A percentile compares a stretch with the other conserved stretches of the same genome.
phyloP scores from a whole-genome alignment of 2,329 filamentous ascomycete species.

The Zelopaecilomyces penicillatus region DNA sequence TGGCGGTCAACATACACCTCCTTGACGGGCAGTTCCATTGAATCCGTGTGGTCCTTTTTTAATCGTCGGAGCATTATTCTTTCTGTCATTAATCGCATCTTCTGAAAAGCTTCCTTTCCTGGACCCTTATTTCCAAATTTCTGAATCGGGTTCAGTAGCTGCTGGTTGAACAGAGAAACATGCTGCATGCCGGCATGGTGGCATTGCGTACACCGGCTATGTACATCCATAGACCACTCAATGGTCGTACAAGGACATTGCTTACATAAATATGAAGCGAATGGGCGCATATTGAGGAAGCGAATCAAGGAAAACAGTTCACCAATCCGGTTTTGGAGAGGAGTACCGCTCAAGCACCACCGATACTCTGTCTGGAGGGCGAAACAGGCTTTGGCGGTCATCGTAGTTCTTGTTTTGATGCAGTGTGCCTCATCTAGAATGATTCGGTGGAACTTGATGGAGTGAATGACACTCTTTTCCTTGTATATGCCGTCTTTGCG shows the following conservation, averaged over 20 bases:
- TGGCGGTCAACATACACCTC: slow-evolving; percentile 87
- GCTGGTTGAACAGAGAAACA: slow-evolving; percentile 74
- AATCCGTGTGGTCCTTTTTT: slow-evolving; percentile 86
- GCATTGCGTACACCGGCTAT: slow-evolving; percentile 64
- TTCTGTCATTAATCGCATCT: slow-evolving; percentile 80
- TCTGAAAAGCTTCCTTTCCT: slow-evolving; percentile 65
- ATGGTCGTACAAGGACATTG: slow-evolving; percentile 70
- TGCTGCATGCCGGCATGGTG: slow-evolving; percentile 34
- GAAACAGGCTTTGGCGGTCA: slow-evolving; percentile 92
- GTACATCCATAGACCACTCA: slow-evolving; percentile 72
- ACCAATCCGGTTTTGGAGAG: slow-evolving; percentile 92
- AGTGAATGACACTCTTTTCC: slow-evolving; percentile 71
- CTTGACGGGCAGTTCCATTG: slow-evolving; percentile 95
- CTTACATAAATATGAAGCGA: slow-evolving; percentile 91
- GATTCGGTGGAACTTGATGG: slow-evolving; percentile 78
- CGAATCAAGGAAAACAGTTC: slow-evolving; percentile 93
- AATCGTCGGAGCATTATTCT: slow-evolving; percentile 92
- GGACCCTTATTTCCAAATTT: slow-evolving; percentile 51
- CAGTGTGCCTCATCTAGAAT: slow-evolving; percentile 94
- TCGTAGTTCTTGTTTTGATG: slow-evolving; percentile 84
- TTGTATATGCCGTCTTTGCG: slow-evolving; percentile 74
- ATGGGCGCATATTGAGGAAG: slow-evolving; percentile 81
- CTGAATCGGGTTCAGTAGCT: slow-evolving; percentile 78
- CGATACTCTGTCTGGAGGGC: slow-evolving; percentile 81
- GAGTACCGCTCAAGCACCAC: slow-evolving; percentile 93